These are phyloP conservation scores for Mortierella claussenii DNA, from an alignment of 192 early-diverging fungal species.

Conservation along the genomic window DNA sequence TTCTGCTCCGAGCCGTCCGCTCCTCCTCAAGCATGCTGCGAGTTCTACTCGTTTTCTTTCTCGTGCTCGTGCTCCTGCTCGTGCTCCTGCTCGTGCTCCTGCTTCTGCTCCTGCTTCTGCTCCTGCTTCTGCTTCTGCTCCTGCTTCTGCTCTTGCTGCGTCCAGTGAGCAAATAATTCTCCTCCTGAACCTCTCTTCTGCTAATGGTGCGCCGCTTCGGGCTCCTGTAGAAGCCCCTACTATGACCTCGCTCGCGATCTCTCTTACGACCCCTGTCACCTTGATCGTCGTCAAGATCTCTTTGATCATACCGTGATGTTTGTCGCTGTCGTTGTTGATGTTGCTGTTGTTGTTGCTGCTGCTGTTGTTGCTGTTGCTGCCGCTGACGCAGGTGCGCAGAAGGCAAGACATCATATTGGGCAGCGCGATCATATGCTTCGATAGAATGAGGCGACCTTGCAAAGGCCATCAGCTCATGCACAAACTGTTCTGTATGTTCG, in stretches of 20 bases:
- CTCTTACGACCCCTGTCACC: background rate
- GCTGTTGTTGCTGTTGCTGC: background rate
- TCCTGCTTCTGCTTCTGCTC: background rate
- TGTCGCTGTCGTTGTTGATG: too few relatives aligned
- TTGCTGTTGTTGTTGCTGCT: background rate
- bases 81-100: background rate
- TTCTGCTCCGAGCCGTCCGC: background rate
- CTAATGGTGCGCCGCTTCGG: slow-evolving; percentile 1
- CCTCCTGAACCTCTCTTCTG: background rate
- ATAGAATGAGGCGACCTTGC: slow-evolving; percentile 43
- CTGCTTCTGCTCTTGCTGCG: background rate
- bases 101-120: background rate
- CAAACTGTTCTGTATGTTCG: slow-evolving; percentile 42
- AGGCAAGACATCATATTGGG: slow-evolving; percentile 31
- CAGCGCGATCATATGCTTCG: slow-evolving; percentile 26
- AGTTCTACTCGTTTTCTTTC: background rate
- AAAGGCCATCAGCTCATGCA: slow-evolving; percentile 41
- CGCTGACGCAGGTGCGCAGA: too few relatives aligned
- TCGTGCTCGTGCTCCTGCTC: slow-evolving; percentile 4
- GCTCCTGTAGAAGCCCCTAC: background rate
- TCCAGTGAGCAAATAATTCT: too few relatives aligned
- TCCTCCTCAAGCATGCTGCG: background rate
- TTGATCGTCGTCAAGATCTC: background rate
- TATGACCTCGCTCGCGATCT: background rate
- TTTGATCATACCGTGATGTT: background rate